Base-by-base conservation (phyloP, 345 rosid genomes). In the Euphorbia tirucalli region DNA sequence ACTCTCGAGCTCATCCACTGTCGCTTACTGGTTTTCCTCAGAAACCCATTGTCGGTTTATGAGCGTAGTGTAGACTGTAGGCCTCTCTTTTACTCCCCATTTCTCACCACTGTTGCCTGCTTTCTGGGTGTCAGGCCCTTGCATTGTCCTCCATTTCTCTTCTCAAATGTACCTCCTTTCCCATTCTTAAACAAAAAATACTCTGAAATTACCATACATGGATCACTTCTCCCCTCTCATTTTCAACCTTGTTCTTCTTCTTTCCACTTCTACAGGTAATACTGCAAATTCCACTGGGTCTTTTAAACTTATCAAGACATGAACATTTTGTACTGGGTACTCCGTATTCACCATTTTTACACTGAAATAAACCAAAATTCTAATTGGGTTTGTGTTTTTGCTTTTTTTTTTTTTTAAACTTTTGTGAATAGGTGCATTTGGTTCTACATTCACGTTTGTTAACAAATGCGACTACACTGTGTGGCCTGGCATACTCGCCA, bases 401-500 rank as follows among this genome's bases (percentile, higher is more conserved):
- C 24, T n/a, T n/a, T n/a, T n/a, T n/a, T n/a, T n/a, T n/a, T n/a
- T n/a, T n/a, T n/a, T n/a, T n/a, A n/a, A n/a, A n/a, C n/a, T n/a
- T n/a, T n/a, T n/a, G n/a, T n/a, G n/a, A 24, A 11, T 31, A 70
- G 78, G 75, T 39, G 78, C 44, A 3, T 28, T 39, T 0, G 78
- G 69, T 5, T 74, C 78, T 21, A 69, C 82, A 3, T 78, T 78
- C 65, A 70, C 78, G 15, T 78, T 78, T 37, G 75, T 52, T 54
- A 78, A 78, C 75, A 74, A 28, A 70, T 78, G 82, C 58, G 75
- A 74, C 1, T 70, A 78, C 75, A 66, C 82, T 0, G 72, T 78
- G 1, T 78, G 82, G 82, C 82, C 82, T 0, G 82, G 82, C 14
- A 74, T 78, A 66, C 65, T 78, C 0, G 78, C 78, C 49, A 78